Base-by-base conservation (phyloP, 352 stramenopile genomes). In the Phytophthora multivora region DNA sequence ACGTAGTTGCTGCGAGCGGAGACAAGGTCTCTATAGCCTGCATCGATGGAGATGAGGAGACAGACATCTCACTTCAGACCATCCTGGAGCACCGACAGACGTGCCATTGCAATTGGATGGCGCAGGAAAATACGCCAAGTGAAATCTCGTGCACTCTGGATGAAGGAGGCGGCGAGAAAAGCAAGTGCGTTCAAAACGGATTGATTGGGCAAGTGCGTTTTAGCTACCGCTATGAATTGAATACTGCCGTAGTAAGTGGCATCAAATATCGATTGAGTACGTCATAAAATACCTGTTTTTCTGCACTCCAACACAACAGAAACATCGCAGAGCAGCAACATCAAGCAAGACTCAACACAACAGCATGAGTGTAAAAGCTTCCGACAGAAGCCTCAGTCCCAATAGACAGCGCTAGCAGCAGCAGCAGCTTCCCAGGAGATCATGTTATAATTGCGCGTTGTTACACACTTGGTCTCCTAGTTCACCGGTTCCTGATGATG, bases 291-390 rank as follows among this genome's bases (percentile, higher is more conserved):
- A 23, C 21, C 21, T 23, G 21, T 23, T 23, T 23, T 30, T 30
- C 26, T 30, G 26, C 4, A 10, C 5, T 30, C 8, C 5, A 30
- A 33, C 28, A 33, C 9, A 33, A 13, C 1, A 33, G 26, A 30
- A 10, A 30, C 26, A 30, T 30, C 26, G 5, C 26, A 30, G 28
- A 12, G 9, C 7, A 13, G 8, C 28, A 33, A 33, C 28, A 33
- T 4, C 8, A 33, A 12, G 2, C 26, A 49, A 64, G 6, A 59
- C 40, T 42, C 16, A 30, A 52, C 23, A 58, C 10, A 18, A 16
- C 16, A 40, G 26, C 1, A 11, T 35, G 28, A 48, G 38, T 51
- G 43, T 61, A 82, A 76, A 78, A 82, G 73, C 73, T 82, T 76
- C 57, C 56, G 62, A 62, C 60, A 63, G 60, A 79, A 82, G 70